Conservation (phyloP, 2,329 filamentous ascomycete species). For the Daldinia sp. region DNA sequence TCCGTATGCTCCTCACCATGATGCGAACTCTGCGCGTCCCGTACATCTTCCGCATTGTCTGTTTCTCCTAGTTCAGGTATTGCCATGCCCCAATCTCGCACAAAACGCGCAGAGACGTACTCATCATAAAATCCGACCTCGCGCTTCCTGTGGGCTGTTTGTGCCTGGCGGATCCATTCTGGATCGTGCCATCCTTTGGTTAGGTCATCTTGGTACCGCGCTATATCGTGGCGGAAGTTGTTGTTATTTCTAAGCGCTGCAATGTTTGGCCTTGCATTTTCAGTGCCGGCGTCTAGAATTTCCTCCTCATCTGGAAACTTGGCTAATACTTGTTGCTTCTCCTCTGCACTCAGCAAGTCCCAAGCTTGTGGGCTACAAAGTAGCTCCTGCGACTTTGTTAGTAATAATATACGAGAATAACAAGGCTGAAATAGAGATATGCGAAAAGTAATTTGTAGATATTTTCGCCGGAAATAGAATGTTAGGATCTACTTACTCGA, state of each 20-base stretch:
- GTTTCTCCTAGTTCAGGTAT: constrained; percentile 45
- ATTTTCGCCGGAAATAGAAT: background rate
- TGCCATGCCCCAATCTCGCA: constrained; percentile 57
- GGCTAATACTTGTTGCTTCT: constrained; percentile 47
- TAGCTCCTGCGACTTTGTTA: constrained; percentile 44
- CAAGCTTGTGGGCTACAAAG: constrained; percentile 51
- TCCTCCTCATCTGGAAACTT: constrained; percentile 50
- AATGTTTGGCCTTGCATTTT: constrained; percentile 53
- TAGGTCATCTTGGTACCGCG: constrained; percentile 57
- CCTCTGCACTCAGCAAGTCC: constrained; percentile 47
- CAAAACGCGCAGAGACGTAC: constrained; percentile 55
- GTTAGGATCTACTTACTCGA: constrained; percentile 42
- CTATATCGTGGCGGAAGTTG: constrained; percentile 57
- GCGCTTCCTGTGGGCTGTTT: constrained; percentile 59
- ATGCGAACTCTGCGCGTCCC: background rate
- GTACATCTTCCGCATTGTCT: background rate
- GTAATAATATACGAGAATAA: background rate
- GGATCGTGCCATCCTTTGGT: constrained; percentile 59
- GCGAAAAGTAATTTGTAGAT: background rate
- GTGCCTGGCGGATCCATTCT: constrained; percentile 62
- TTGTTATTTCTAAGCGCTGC: constrained; percentile 56
- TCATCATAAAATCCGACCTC: constrained; percentile 60
- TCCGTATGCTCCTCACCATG: background rate
- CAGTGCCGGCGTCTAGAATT: constrained; percentile 49
- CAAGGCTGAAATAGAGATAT: background rate